phyloP scores from a whole-genome alignment of 768 basidiomycete species.

The Phlebiopsis gigantea region DNA sequence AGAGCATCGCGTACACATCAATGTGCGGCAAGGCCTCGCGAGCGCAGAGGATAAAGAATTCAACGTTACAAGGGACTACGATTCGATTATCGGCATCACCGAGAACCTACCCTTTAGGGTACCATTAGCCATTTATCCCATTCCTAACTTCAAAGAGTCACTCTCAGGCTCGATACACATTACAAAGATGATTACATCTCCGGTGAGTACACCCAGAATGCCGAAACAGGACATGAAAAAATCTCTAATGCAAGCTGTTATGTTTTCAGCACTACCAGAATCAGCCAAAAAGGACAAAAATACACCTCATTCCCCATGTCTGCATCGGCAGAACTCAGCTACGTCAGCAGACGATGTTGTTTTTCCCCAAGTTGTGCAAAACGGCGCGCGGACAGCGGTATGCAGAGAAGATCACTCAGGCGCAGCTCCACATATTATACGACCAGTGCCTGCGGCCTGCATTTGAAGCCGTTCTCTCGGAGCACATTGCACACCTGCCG shows the following conservation, averaged over 20 bases:
- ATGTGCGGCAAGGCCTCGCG: no score
- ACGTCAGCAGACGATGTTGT: background rate
- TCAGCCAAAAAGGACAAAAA: background rate
- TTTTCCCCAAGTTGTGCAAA: background rate
- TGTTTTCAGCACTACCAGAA: background rate
- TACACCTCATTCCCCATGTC: background rate
- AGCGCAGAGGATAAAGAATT: background rate
- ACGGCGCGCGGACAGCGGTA: no score
- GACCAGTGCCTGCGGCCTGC: background rate
- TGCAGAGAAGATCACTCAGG: background rate
- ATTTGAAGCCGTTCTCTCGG: background rate
- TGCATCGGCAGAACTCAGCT: background rate
- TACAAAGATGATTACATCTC: background rate
- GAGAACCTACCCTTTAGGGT: background rate
- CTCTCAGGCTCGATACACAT: background rate
- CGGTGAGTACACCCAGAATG: no score
- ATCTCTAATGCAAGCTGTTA: background rate
- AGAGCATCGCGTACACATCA: no score
- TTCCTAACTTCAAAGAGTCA: background rate
- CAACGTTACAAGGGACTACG: background rate
- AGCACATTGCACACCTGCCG: background rate
- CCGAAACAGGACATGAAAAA: no score
- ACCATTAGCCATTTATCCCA: background rate
- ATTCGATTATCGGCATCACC: slow-evolving; percentile 1
- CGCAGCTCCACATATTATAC: background rate